A percentile compares a stretch with the other conserved stretches of the same genome.
Conservation (phyloP, 768 basidiomycete genomes). For the Auriculariales sp. region DNA sequence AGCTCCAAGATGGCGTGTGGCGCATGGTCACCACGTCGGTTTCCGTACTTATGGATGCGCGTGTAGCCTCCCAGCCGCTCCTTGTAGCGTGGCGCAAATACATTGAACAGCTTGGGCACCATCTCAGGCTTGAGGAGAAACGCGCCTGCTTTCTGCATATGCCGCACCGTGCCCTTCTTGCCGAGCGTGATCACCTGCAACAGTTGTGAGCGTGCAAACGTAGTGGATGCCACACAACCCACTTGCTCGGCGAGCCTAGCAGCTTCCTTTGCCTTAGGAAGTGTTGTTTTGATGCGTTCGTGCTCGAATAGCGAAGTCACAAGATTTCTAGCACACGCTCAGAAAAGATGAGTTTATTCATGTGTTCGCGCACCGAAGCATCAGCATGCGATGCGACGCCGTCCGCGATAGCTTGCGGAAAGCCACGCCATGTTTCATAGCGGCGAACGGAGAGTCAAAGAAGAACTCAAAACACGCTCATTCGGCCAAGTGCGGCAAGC, state of each 20-base stretch:
- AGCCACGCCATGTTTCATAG: constrained; percentile 89
- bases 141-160: constrained; percentile 57
- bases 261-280: constrained; percentile 87
- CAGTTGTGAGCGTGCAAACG: not conserved
- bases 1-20: constrained; percentile 83
- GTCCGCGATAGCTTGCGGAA: constrained; percentile 87
- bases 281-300: constrained; percentile 89
- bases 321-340: constrained; percentile 49
- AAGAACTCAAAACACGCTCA: too few species aligned
- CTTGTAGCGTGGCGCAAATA: constrained; percentile 68
- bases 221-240: not conserved
- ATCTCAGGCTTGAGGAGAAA: constrained; percentile 64
- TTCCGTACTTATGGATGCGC: constrained; percentile 82
- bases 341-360: not conserved
- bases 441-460: constrained; percentile 4
- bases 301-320: constrained; percentile 91
- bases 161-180: constrained; percentile 61
- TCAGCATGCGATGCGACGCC: constrained; percentile 81
- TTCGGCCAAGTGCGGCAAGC: too few species aligned
- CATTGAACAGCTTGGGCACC: constrained; percentile 71
- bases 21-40: constrained; percentile 83
- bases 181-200: constrained; percentile 78
- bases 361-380: constrained; percentile 52
- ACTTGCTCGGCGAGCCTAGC: constrained; percentile 91
- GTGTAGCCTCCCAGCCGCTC: constrained; percentile 87